Evolutionary conservation across 257 asterid species (phyloP).

Genomic region (Solanum megistacrolobum): DNA sequence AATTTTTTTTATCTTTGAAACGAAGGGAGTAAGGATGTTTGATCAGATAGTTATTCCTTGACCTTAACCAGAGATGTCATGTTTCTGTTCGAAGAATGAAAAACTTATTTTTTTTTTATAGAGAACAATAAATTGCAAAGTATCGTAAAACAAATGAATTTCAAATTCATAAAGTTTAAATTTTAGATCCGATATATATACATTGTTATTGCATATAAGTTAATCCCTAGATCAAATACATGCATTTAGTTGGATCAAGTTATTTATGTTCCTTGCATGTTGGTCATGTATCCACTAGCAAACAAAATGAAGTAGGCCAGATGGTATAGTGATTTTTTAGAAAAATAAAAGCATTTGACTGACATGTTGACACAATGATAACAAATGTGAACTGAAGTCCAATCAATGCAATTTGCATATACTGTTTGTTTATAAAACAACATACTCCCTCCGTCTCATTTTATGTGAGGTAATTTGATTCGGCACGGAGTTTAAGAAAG

Average conservation of each 20-base stretch:
- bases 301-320: not conserved
- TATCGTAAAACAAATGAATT: not conserved
- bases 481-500: too few species aligned
- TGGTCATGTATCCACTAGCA: not conserved
- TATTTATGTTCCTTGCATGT: not conserved
- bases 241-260: not conserved
- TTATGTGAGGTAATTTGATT: too few species aligned
- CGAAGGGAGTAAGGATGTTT: not conserved
- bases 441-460: not conserved
- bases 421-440: not conserved
- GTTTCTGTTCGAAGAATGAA: not conserved
- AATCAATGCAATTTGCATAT: not conserved
- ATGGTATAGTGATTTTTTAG: not conserved
- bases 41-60: not conserved
- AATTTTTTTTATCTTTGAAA: too few species aligned
- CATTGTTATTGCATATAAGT: not conserved
- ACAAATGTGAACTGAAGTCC: not conserved
- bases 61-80: not conserved
- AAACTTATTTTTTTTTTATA: not conserved
- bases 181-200: not conserved
- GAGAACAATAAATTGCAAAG: not conserved
- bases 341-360: not conserved
- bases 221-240: not conserved
- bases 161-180: not conserved
- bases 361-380: not conserved